Percentiles rank a stretch among this genome's conserved stretches.
Conservation (phyloP, 2,329 filamentous ascomycete genomes). For the Ophiostoma sp. region DNA sequence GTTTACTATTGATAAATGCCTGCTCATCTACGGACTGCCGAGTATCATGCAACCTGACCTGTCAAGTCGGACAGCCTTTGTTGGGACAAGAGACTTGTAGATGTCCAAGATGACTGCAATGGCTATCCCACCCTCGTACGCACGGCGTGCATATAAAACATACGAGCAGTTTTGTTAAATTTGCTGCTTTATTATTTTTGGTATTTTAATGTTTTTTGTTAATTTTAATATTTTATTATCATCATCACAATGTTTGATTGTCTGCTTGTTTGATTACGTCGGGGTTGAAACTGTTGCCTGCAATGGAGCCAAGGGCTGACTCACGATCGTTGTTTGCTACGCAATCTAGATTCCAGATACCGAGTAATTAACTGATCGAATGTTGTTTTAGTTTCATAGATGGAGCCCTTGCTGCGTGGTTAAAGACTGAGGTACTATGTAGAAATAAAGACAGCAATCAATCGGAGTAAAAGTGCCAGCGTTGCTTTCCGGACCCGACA, state of each 20-base stretch:
- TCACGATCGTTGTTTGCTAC: neutral
- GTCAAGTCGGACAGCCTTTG: slow-evolving; percentile 19
- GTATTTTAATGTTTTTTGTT: neutral
- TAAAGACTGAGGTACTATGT: neutral
- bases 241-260: neutral
- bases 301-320: neutral
- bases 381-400: slow-evolving; percentile 7
- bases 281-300: slow-evolving; percentile 1
- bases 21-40: slow-evolving; percentile 19
- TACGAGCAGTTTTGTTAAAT: neutral
- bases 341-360: neutral
- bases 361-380: neutral
- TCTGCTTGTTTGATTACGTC: neutral
- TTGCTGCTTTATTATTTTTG: no score
- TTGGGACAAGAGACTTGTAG: neutral
- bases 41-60: slow-evolving; percentile 20
- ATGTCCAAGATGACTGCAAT: neutral
- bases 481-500: neutral
- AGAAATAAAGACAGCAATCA: neutral
- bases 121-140: neutral
- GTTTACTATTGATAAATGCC: neutral
- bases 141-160: slow-evolving; percentile 2
- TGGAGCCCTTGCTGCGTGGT: neutral
- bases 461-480: slow-evolving; percentile 10
- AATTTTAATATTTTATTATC: neutral